phyloP scores from a whole-genome alignment of 768 basidiomycete genomes.

The Lepiota venenata region DNA sequence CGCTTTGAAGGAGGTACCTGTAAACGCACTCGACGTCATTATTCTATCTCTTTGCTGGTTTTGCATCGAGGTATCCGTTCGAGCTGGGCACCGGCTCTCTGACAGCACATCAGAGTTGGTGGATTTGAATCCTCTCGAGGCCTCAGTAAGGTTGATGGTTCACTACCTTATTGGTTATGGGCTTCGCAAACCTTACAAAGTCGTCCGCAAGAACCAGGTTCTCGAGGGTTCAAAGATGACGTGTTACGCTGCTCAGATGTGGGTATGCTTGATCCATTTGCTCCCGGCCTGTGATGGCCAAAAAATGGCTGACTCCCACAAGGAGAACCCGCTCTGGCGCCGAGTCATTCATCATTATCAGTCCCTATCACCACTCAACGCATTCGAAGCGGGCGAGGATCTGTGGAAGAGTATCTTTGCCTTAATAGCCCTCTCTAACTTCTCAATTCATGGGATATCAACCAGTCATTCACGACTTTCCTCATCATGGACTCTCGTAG shows the following conservation, averaged over 20 bases:
- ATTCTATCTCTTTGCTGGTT: conserved; percentile 9
- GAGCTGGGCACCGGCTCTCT: conserved; percentile 1
- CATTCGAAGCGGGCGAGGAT: background rate
- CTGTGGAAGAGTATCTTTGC: conserved; percentile 7
- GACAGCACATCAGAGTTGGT: background rate
- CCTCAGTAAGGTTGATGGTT: conserved; percentile 3
- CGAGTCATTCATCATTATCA: background rate
- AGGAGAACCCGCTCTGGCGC: conserved; percentile 1
- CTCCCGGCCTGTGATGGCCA: conserved; percentile 3
- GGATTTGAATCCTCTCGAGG: conserved; percentile 3
- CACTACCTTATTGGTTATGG: conserved; percentile 6
- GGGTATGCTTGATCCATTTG: conserved; percentile 8
- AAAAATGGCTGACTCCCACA: background rate
- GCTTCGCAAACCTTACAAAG: conserved; percentile 1
- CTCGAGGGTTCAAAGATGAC: conserved; percentile 2
- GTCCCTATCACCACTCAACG: background rate
- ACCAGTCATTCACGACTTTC: background rate
- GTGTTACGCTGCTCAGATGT: conserved; percentile 8
- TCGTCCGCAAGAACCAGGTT: background rate
- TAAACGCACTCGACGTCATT: background rate
- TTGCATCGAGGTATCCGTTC: conserved; percentile 8
- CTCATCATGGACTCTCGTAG: conserved; percentile 5
- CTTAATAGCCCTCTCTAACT: conserved; percentile 7
- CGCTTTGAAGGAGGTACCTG: background rate
- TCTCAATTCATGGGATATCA: conserved; percentile 5